phyloP scores from a whole-genome alignment of 768 basidiomycete genomes.

The Mycena rosella region DNA sequence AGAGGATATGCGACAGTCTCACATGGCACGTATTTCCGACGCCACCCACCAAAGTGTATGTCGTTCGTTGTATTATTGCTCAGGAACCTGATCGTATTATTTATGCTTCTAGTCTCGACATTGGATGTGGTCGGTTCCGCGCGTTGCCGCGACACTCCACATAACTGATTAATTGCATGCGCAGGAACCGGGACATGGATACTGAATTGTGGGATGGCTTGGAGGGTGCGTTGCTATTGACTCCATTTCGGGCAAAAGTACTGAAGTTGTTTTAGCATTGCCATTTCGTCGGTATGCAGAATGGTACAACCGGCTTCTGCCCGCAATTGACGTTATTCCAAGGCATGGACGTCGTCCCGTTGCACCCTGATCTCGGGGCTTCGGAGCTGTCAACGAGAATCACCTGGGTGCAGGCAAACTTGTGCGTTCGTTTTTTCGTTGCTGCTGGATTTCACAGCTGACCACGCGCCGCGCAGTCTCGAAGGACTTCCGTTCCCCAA shows the following conservation, averaged over 20 bases:
- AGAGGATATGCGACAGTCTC: constrained; percentile 66
- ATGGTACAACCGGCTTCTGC: constrained; percentile 2
- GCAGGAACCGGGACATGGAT: constrained; percentile 83
- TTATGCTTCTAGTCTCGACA: constrained; percentile 63
- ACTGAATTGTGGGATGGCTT: constrained; percentile 69
- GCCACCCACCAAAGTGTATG: constrained; percentile 74
- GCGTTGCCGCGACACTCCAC: constrained; percentile 3
- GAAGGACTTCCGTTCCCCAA: constrained; percentile 77
- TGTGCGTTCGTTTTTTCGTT: constrained; percentile 58
- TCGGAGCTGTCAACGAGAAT: constrained; percentile 70
- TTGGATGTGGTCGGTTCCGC: constrained; percentile 73
- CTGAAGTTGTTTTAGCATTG: constrained; percentile 54
- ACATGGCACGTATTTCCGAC: constrained; percentile 76
- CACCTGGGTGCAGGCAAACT: constrained; percentile 80
- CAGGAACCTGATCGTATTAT: constrained; percentile 18
- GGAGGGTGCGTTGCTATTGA: constrained; percentile 64
- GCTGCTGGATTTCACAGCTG: constrained; percentile 20
- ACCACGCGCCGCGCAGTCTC: constrained; percentile 60
- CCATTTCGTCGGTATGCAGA: constrained; percentile 70
- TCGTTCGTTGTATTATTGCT: constrained; percentile 22
- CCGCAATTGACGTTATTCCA: constrained; percentile 1
- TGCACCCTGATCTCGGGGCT: constrained; percentile 79
- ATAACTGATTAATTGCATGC: constrained; percentile 6
- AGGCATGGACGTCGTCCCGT: constrained; percentile 80
- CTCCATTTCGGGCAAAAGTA: constrained; percentile 17